Percentiles rank a stretch among this genome's conserved stretches.
These are phyloP conservation scores for Tuber melanosporum DNA, from an alignment of 495 filamentous ascomycete species.

Conservation along the genomic window DNA sequence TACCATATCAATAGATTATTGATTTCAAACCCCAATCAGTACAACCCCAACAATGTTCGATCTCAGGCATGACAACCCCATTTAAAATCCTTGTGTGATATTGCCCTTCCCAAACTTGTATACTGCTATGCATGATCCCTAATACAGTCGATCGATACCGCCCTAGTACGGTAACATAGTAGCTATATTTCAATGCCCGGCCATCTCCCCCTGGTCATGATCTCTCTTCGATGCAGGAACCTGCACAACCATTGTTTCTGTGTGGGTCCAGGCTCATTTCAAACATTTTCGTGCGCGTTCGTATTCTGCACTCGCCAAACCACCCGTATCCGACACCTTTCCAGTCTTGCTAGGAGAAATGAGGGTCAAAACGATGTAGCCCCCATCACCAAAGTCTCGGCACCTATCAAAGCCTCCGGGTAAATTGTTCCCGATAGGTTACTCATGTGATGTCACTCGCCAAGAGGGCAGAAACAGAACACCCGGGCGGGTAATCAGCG, in stretches of 20 bases:
- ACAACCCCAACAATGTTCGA: not conserved
- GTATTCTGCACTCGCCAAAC: not conserved
- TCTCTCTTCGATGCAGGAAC: not conserved
- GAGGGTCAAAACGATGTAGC: not conserved
- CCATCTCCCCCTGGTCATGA: not conserved
- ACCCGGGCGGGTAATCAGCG: not conserved
- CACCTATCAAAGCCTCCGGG: not conserved
- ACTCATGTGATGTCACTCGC: constrained; percentile 1
- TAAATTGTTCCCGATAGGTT: not conserved
- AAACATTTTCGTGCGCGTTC: not conserved
- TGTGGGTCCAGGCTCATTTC: not conserved
- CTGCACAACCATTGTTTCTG: too few species aligned
- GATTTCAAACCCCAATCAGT: not conserved
- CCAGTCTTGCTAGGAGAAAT: not conserved
- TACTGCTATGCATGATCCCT: not conserved
- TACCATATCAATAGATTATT: not conserved
- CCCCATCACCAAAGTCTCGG: not conserved
- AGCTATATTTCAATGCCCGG: not conserved
- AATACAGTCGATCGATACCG: not conserved
- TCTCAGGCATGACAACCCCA: not conserved
- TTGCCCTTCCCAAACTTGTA: not conserved
- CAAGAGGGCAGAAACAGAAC: not conserved
- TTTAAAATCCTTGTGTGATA: too few species aligned
- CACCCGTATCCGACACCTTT: not conserved
- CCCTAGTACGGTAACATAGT: not conserved